These are phyloP conservation scores for Arabidopsis suecica DNA, from an alignment of 345 rosid genomes.

Conservation along the genomic window DNA sequence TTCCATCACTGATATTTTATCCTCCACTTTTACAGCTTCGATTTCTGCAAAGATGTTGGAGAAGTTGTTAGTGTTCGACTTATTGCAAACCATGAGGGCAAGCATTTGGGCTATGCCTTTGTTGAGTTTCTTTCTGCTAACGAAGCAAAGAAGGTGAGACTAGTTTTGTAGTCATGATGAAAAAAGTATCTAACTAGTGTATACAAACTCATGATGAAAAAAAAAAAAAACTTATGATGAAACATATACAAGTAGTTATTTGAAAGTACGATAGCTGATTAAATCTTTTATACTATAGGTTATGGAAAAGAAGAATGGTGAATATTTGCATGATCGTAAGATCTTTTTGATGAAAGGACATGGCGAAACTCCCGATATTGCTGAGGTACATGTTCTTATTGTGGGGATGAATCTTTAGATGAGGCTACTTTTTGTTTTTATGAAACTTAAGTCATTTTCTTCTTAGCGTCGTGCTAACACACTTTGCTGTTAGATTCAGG, in stretches of 20 bases:
- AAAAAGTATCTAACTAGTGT: neutral
- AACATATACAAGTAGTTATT: neutral
- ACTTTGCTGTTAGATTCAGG: neutral
- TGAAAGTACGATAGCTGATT: neutral
- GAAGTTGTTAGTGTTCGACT: slow-evolving; percentile 1
- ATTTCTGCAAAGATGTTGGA: neutral
- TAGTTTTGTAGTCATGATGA: neutral
- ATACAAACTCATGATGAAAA: neutral
- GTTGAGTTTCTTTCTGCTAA: neutral
- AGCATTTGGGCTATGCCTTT: neutral
- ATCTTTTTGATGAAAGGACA: no score
- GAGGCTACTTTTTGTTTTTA: no score
- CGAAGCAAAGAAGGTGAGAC: neutral
- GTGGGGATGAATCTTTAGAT: no score
- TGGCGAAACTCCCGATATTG: no score
- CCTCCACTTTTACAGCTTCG: neutral
- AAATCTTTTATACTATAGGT: neutral
- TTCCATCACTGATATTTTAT: neutral
- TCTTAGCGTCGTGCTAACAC: neutral
- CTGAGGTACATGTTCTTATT: no score
- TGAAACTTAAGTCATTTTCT: no score
- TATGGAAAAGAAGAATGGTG: neutral
- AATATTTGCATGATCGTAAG: neutral
- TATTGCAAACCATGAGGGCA: neutral
- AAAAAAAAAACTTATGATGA: neutral